phyloP scores from a whole-genome alignment of 192 early-diverging fungal species.

The Mortierella alpina region DNA sequence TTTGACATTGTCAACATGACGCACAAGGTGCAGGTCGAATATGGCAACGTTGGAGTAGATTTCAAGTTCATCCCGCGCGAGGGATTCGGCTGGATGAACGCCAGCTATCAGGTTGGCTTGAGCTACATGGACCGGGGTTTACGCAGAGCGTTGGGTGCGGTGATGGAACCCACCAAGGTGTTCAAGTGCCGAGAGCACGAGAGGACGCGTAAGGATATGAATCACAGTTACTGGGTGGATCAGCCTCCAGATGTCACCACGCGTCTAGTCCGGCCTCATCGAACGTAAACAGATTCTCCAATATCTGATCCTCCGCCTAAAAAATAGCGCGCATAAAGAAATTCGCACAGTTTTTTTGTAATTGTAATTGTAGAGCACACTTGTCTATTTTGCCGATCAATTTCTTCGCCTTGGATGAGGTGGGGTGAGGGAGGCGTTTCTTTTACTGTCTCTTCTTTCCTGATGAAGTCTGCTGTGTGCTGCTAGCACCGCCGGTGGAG shows the following conservation, averaged over 20 bases:
- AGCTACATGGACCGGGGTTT: slow-evolving; percentile 76
- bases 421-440: not conserved
- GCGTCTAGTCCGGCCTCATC: slow-evolving; percentile 20
- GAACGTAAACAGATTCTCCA: no score
- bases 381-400: not conserved
- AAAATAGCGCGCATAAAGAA: no score
- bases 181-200: slow-evolving; percentile 9
- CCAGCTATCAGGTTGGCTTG: slow-evolving; percentile 86
- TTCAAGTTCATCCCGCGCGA: slow-evolving; percentile 94
- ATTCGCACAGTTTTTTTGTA: not conserved
- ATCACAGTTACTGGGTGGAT: not conserved
- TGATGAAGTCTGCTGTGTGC: slow-evolving; percentile 13
- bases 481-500: slow-evolving; percentile 38
- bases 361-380: not conserved
- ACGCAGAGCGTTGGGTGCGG: slow-evolving; percentile 78
- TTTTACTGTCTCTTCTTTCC: slow-evolving; percentile 44
- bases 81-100: slow-evolving; percentile 99
- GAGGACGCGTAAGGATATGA: not conserved
- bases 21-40: slow-evolving; percentile 94
- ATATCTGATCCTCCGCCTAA: no score
- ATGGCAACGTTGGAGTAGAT: slow-evolving; percentile 94
- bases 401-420: not conserved
- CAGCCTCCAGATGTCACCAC: slow-evolving; percentile 46
- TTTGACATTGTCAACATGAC: slow-evolving; percentile 94
- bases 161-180: slow-evolving; percentile 38